Evolutionary conservation across 257 asterid species (phyloP), one percentile per base, ranked within the genome.

Genomic region (Nicotiana paniculata): DNA sequence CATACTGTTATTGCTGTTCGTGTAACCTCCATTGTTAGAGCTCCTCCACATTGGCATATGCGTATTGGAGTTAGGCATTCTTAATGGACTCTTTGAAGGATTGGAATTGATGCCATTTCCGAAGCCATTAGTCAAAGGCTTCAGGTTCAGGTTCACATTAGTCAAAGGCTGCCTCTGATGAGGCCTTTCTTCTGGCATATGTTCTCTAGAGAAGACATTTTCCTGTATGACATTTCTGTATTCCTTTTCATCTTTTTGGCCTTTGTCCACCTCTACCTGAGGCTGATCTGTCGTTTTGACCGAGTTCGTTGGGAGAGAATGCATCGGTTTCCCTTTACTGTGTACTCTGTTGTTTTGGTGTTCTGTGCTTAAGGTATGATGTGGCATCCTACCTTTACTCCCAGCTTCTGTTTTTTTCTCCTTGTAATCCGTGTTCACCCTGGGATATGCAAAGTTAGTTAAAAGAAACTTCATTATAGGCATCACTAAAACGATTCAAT

Each of bases 121-220:
- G 12, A 17, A 77, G 48, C 61, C 37, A 79, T 77, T 78, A 59
- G 77, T 84, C 81, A 89, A 84, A 83, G 92, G 90, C 33, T 82
- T 74, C 85, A 9, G 21, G 82, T 83, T 77, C 85, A 12, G 28
- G 82, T 83, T 86, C 82, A 80, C 37, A 77, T 77, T 78, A 59
- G 80, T 84, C 81, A 89, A 84, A 83, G 92, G 90, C 39, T 82
- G 90, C 70, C 90, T 91, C 48, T 82, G 90, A 79, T 63, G 84
- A 81, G 76, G 77, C 74, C 65, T 33, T 55, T 86, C 77, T 57
- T 79, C 82, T 75, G 78, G 58, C 59, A 35, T 5, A 21, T 43
- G 21, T 43, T 82, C 62, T 77, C 65, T 82, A 55, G 30, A 55
- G 43, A 35, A 46, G 43, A 10, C 62, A 74, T 67, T 69, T 18